These are phyloP conservation scores for Themeda triandra DNA, from an alignment of 176 grass and related monocot species.

Conservation along the genomic window DNA sequence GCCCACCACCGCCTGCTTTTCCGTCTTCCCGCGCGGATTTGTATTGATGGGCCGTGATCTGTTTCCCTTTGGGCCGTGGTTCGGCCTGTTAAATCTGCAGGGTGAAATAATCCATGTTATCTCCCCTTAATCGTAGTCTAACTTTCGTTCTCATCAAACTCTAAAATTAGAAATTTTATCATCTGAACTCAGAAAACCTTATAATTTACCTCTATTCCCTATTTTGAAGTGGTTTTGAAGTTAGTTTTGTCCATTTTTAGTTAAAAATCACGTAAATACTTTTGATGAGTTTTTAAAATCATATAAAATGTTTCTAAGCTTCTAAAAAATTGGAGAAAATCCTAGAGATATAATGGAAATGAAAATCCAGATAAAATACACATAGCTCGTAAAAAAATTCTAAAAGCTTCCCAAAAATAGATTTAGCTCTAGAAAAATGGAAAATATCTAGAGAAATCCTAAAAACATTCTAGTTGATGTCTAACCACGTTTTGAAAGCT, in stretches of 20 bases:
- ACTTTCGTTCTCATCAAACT: not conserved
- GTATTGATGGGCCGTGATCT: slow-evolving; percentile 37
- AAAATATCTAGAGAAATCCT: too few relatives aligned
- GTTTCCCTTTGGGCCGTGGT: not conserved
- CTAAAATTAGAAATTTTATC: not conserved
- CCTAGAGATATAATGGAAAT: not conserved
- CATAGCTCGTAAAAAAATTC: not conserved
- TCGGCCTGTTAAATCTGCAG: not conserved
- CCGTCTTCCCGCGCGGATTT: slow-evolving; percentile 50
- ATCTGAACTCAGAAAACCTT: not conserved
- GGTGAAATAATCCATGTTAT: not conserved
- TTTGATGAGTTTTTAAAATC: not conserved
- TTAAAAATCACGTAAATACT: not conserved
- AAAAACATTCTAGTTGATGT: not conserved
- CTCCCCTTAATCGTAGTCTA: not conserved
- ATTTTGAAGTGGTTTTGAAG: not conserved
- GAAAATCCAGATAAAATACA: not conserved
- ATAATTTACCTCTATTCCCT: not conserved
- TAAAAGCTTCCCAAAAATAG: not conserved
- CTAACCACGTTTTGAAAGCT: not conserved
- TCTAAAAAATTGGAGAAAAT: not conserved
- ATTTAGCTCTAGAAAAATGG: too few relatives aligned
- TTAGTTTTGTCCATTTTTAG: not conserved
- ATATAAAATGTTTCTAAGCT: not conserved
- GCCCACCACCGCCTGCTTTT: not conserved